Evolutionary conservation across 805 yeast genomes (phyloP), one percentile per base, ranked within the genome.

Genomic region (Zygosaccharomyces lentus): DNA sequence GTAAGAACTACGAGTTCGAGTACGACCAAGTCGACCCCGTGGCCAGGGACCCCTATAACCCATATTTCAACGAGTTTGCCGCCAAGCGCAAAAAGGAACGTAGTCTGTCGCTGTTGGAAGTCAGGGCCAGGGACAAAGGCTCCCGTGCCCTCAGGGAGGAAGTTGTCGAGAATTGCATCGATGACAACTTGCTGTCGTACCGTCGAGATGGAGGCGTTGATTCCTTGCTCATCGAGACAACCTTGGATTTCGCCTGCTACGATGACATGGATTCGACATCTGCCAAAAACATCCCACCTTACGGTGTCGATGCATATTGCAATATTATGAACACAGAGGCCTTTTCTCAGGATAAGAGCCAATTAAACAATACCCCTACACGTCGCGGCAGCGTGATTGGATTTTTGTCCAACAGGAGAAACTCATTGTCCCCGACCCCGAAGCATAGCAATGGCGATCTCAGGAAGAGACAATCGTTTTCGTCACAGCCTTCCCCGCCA

Each of bases 141-240:
- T 40, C 64, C 13, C 60, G 82, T 64, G 54, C 84, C 46, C 68
- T 82, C 62, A 82, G 82, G 46, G 90, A 84, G 55, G 73, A 78
- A 4, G 68, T 83, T 31, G 60, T 62, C 1, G 72, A 71, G 15
- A 69, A 71, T 40, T 76, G 84, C 53, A 69, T 73, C 0, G 74
- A 79, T 54, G 84, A 82, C 51, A 84, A 84, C 54, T 61, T 84
- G 29, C 59, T 84, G 34, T 77, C 80, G 4, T 73, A 78, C 49
- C 34, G 43, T 8, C 45, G 41, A 26, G 48, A 50, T 17, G 47
- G 49, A 19, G 48, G 50, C 17, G 49, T 49, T 3, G 56, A 46
- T 10, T 54, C 67, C 2, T 39, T 65, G 7, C 52, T 54, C 4
- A 54, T 62, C 15, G 56, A 59, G 16, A 54, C 66, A n/a, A 50